These are phyloP conservation scores for Aspergillus sp. DNA, from an alignment of 2,329 filamentous ascomycete species.

Conservation along the genomic window DNA sequence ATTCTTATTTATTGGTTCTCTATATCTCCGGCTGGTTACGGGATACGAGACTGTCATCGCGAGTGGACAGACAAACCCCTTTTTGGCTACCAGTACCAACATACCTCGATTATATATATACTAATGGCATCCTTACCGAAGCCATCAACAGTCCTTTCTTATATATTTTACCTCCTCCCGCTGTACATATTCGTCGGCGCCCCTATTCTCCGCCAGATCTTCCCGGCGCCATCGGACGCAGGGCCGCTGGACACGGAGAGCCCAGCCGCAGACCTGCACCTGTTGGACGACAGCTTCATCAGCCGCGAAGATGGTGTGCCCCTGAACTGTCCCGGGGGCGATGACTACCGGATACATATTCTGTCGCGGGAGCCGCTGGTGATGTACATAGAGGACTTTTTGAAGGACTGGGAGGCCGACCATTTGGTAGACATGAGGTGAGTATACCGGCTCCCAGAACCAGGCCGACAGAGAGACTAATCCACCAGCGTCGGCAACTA, in stretches of 20 bases:
- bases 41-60: background rate
- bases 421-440: constrained; percentile 47
- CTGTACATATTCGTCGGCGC: constrained; percentile 28
- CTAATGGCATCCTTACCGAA: constrained; percentile 17
- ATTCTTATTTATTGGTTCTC: background rate
- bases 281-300: constrained; percentile 24
- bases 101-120: constrained; percentile 2
- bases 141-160: constrained; percentile 23
- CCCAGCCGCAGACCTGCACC: constrained; percentile 13
- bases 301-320: constrained; percentile 25
- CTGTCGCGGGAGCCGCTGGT: constrained; percentile 47
- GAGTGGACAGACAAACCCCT: no score
- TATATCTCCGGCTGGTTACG: background rate
- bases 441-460: constrained; percentile 3
- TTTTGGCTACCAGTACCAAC: constrained; percentile 1
- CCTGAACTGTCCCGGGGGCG: constrained; percentile 16
- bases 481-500: constrained; percentile 38
- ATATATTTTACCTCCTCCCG: constrained; percentile 27
- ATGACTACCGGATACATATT: constrained; percentile 36
- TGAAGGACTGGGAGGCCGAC: constrained; percentile 40
- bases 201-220: constrained; percentile 20
- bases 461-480: background rate
- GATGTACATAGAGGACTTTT: constrained; percentile 50
- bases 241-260: constrained; percentile 8
- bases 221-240: constrained; percentile 7